Conservation (phyloP, 768 basidiomycete species). For the Amanita pallidorosea region DNA sequence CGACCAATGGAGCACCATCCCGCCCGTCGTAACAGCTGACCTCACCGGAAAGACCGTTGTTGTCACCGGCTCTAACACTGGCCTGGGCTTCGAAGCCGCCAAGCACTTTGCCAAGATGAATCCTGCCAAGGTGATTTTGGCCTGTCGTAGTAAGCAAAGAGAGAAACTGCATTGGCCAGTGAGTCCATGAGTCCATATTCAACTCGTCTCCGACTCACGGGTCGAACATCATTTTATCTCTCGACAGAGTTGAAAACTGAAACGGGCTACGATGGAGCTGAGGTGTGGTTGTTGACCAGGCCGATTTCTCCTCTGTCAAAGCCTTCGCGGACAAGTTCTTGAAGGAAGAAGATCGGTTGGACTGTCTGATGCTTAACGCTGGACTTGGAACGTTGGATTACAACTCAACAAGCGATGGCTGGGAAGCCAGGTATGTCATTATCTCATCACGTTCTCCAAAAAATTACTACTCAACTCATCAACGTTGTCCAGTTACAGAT, state of each 20-base stretch:
- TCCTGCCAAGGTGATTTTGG: conserved; percentile 26
- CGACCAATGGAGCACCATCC: conserved; percentile 5
- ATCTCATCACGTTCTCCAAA: neutral
- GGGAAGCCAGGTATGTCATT: conserved; percentile 29
- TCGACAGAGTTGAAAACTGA: conserved; percentile 13
- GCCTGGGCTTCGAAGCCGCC: conserved; percentile 34
- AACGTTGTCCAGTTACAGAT: conserved; percentile 29
- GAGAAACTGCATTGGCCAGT: conserved; percentile 24
- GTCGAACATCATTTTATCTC: too few species aligned
- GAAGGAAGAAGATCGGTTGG: conserved; percentile 23
- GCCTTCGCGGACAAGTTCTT: conserved; percentile 23
- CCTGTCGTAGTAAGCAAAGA: conserved; percentile 22
- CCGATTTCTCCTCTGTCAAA: conserved; percentile 24
- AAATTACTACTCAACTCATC: too few species aligned
- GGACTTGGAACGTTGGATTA: conserved; percentile 13
- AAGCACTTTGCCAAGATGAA: conserved; percentile 36
- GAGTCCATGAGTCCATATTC: conserved; percentile 4
- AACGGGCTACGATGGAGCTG: conserved; percentile 22
- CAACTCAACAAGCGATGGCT: conserved; percentile 27
- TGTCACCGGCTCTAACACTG: conserved; percentile 39
- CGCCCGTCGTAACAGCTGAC: conserved; percentile 23
- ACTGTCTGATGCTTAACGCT: conserved; percentile 37
- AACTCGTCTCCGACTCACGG: too few species aligned
- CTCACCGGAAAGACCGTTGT: conserved; percentile 36
- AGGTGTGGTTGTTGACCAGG: conserved; percentile 27